These are phyloP conservation scores for Trichoderma gamsii DNA, from an alignment of 495 filamentous ascomycete genomes.

Conservation along the genomic window DNA sequence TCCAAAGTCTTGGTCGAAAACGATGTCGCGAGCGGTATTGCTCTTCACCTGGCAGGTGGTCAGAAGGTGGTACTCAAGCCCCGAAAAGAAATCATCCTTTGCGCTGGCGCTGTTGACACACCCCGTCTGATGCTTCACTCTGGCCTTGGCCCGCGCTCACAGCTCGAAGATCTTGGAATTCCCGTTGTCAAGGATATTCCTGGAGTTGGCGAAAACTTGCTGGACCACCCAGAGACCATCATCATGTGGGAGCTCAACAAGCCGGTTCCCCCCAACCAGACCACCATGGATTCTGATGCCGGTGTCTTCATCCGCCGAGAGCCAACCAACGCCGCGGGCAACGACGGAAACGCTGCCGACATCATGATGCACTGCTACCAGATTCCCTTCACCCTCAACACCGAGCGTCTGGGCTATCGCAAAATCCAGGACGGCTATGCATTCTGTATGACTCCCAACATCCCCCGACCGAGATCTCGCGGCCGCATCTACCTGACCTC, in stretches of 20 bases:
- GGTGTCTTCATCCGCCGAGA: slow-evolving; percentile 78
- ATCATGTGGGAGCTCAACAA: slow-evolving; percentile 23
- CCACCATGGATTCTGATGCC: slow-evolving; percentile 63
- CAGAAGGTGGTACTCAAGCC: slow-evolving; percentile 26
- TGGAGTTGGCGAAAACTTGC: slow-evolving; percentile 47
- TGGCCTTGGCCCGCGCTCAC: slow-evolving; percentile 42
- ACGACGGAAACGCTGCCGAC: slow-evolving; percentile 64
- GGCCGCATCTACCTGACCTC: slow-evolving; percentile 68
- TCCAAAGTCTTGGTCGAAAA: slow-evolving; percentile 62
- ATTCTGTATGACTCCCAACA: slow-evolving; percentile 91
- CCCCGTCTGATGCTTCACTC: slow-evolving; percentile 49
- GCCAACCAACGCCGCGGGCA: slow-evolving; percentile 52
- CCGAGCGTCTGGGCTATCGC: slow-evolving; percentile 63
- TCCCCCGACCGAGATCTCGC: slow-evolving; percentile 70
- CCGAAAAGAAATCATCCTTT: slow-evolving; percentile 43
- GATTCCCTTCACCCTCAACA: slow-evolving; percentile 73
- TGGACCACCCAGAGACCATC: slow-evolving; percentile 38
- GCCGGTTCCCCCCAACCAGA: slow-evolving; percentile 26
- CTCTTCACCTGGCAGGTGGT: slow-evolving; percentile 46
- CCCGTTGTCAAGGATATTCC: slow-evolving; percentile 41
- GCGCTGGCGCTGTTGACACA: slow-evolving; percentile 48
- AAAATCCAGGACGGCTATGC: slow-evolving; percentile 60
- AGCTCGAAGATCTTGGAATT: slow-evolving; percentile 39
- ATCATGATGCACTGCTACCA: slow-evolving; percentile 93
- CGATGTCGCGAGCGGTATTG: slow-evolving; percentile 58